Base-by-base conservation (phyloP, 352 stramenopile genomes). In the Phytophthora melonis region DNA sequence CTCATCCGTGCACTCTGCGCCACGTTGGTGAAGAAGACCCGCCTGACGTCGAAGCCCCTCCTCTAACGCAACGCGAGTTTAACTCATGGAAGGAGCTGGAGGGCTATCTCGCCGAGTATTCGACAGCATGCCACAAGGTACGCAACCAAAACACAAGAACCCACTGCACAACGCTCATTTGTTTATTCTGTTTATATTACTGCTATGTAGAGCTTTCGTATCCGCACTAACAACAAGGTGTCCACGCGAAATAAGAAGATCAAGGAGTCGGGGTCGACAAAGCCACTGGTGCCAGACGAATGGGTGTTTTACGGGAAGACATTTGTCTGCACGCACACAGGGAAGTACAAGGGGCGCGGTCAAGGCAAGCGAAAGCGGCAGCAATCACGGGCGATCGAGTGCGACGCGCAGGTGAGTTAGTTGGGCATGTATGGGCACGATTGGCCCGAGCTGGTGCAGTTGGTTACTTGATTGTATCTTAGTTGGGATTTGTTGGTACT, bases 291-390 rank as follows among this genome's bases (percentile, higher is more conserved):
- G 16, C 67, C 67, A 4, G 53, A 61, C 0, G 32, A 47, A 6
- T 74, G 67, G 67, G 32, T 64, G 9, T 19, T 64, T 9, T 69
- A 74, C 36, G 27, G 41, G 0, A 74, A 74, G 18, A 61, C 67
- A 1, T 69, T 56, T 25, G 60, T 74, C 6, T 70, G 67, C 41
- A 74, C 59, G 0, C 59, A 74, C 14, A 43, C 53, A 18, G 59
- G 59, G 5, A 56, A 64, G 39, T 65, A 74, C 59, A 69, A 69
- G 16, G 5, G 32, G 18, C 58, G 41, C 10, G 53, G 53, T 0
- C 14, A 74, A 64, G 59, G 59, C 2, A 58, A 74, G 8, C 11
- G 67, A 16, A 65, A 65, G 66, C n/a, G 30, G 3, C 53, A 65
- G 11, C 19, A 64, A 14, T 57, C 67, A 13, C 39, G 67, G 21